These are phyloP conservation scores for Gymnopilus dilepis DNA, from an alignment of 768 basidiomycete genomes.

Conservation along the genomic window DNA sequence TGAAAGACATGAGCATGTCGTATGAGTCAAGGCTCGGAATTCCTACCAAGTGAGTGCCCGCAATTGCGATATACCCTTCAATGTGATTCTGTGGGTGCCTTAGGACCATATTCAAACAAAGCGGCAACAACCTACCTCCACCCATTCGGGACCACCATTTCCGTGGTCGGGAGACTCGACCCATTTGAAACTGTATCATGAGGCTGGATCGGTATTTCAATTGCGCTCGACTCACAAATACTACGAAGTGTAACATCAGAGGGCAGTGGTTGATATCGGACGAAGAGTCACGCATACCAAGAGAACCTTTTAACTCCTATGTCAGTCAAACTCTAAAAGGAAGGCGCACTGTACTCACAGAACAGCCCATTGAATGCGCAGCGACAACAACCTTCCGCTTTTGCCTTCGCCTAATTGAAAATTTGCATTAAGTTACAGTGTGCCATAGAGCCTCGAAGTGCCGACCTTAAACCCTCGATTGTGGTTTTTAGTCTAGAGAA, in stretches of 20 bases:
- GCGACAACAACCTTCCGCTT: slow-evolving; percentile 81
- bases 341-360: slow-evolving; percentile 47
- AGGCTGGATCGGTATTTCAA: slow-evolving; percentile 7
- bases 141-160: slow-evolving; percentile 86
- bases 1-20: slow-evolving; percentile 32
- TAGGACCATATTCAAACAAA: neutral
- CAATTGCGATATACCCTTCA: slow-evolving; percentile 83
- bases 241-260: slow-evolving; percentile 41
- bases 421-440: neutral
- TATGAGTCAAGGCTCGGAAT: neutral
- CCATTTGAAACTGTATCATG: slow-evolving; percentile 82
- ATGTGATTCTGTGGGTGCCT: slow-evolving; percentile 68
- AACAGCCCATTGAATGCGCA: slow-evolving; percentile 87
- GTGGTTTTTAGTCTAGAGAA: slow-evolving; percentile 82
- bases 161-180: slow-evolving; percentile 88
- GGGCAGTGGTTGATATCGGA: neutral
- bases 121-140: slow-evolving; percentile 62
- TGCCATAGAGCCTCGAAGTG: slow-evolving; percentile 7
- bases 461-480: slow-evolving; percentile 81
- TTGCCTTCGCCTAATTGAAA: slow-evolving; percentile 58
- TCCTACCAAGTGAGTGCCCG: slow-evolving; percentile 83
- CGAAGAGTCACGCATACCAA: slow-evolving; percentile 44
- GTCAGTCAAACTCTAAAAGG: neutral
- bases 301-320: slow-evolving; percentile 41
- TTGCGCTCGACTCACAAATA: slow-evolving; percentile 72